Percentiles rank a stretch among this genome's conserved stretches.
These are phyloP conservation scores for Creolimax fragrantissima DNA, from an alignment of 78 protist species.

Conservation along the genomic window DNA sequence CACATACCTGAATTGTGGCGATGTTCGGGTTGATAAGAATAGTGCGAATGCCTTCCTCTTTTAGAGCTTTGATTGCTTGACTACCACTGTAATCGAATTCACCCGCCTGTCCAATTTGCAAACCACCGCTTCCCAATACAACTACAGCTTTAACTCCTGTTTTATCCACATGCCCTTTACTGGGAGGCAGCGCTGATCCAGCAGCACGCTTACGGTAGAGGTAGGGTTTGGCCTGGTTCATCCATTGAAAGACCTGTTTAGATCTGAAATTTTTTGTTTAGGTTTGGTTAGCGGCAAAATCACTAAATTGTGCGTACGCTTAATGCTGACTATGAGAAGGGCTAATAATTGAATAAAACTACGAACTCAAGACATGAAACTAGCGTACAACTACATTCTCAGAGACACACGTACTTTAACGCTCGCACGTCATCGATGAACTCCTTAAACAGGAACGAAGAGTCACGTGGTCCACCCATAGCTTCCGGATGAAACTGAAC, in stretches of 20 bases:
- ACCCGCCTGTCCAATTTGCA: conserved; percentile 96
- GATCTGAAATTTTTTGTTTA: no score
- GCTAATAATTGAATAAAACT: no score
- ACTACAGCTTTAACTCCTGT: conserved; percentile 45
- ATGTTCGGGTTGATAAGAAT: conserved; percentile 91
- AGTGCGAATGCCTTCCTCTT: conserved; percentile 75
- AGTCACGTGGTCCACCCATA: conserved; percentile 83
- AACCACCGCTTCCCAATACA: conserved; percentile 90
- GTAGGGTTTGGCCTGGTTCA: neutral
- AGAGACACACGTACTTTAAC: no score
- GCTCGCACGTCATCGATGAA: conserved; percentile 40
- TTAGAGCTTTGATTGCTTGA: conserved; percentile 82
- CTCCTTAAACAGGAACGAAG: conserved; percentile 74
- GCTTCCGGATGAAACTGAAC: conserved; percentile 98
- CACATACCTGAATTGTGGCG: conserved; percentile 95
- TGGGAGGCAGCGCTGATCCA: neutral
- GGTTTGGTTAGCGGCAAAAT: no score
- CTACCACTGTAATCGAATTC: conserved; percentile 92
- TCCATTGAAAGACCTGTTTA: neutral
- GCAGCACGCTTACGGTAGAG: neutral
- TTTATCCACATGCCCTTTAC: neutral
- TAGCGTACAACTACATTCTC: no score
- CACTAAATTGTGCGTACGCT: no score
- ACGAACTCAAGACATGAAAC: no score
- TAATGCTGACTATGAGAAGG: no score